phyloP scores from a whole-genome alignment of 306 rosid genomes.

The Prunus salicina region DNA sequence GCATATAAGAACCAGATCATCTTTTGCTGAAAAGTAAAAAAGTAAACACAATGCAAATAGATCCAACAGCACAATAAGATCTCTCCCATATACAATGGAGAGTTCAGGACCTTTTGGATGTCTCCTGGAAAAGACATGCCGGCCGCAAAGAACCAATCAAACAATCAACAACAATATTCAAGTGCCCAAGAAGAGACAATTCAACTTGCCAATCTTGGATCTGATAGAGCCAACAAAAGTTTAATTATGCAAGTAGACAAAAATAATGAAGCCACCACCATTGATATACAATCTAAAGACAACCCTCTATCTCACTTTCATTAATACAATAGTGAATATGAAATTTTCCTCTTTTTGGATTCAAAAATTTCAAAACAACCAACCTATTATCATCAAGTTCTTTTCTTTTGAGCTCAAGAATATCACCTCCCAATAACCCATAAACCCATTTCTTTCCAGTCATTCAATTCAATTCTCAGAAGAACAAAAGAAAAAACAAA shows the following conservation, averaged over 20 bases:
- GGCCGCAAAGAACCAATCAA: background rate
- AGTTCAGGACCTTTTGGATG: background rate
- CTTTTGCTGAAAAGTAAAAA: background rate
- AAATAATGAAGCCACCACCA: background rate
- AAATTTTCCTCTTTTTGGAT: background rate
- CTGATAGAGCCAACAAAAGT: background rate
- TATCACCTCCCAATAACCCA: background rate
- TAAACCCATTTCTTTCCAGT: background rate
- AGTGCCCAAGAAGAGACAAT: background rate
- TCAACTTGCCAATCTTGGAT: background rate
- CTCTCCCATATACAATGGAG: constrained; percentile 1
- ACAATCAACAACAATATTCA: background rate
- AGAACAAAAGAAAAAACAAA: background rate
- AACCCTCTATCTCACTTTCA: constrained; percentile 8
- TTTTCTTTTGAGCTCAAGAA: background rate
- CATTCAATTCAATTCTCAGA: background rate
- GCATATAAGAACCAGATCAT: background rate
- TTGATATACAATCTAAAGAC: background rate
- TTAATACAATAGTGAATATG: background rate
- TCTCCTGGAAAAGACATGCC: background rate
- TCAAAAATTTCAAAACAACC: background rate
- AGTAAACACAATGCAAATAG: background rate
- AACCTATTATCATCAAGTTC: background rate
- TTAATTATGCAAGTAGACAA: background rate
- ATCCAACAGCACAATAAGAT: constrained; percentile 2